phyloP scores from a whole-genome alignment of 2,329 filamentous ascomycete genomes.

The Phialophora tarda region DNA sequence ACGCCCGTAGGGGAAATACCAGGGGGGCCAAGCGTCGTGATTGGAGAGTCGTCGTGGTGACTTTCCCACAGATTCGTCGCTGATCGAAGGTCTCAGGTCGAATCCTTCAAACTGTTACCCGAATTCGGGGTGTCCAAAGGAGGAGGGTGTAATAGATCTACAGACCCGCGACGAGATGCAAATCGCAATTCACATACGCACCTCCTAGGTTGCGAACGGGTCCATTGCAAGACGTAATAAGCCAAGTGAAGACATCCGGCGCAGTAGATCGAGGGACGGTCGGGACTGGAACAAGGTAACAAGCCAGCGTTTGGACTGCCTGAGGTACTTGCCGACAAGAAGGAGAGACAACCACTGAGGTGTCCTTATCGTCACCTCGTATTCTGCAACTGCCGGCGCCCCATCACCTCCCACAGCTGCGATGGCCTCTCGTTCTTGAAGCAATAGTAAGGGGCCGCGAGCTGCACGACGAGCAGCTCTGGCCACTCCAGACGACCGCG shows the following conservation, averaged over 20 bases:
- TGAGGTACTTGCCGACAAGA: neutral
- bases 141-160: neutral
- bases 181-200: neutral
- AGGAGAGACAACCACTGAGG: neutral
- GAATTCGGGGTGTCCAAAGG: neutral
- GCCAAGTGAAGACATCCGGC: neutral
- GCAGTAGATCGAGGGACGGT: neutral
- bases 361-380: neutral
- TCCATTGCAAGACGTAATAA: neutral
- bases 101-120: neutral
- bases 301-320: neutral
- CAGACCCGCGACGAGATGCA: neutral
- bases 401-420: neutral
- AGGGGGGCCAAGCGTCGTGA: slow-evolving; percentile 13
- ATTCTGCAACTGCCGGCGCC: neutral
- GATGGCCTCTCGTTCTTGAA: neutral
- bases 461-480: neutral
- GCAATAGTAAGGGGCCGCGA: neutral
- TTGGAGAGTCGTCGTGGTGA: slow-evolving; percentile 6
- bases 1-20: slow-evolving; percentile 1
- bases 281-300: neutral
- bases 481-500: neutral
- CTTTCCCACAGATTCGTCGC: neutral
- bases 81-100: neutral
- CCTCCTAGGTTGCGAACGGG: neutral